Percentiles rank a stretch among this genome's conserved stretches.
Conservation (phyloP, 2,329 filamentous ascomycete genomes). For the Septoria linicola region DNA sequence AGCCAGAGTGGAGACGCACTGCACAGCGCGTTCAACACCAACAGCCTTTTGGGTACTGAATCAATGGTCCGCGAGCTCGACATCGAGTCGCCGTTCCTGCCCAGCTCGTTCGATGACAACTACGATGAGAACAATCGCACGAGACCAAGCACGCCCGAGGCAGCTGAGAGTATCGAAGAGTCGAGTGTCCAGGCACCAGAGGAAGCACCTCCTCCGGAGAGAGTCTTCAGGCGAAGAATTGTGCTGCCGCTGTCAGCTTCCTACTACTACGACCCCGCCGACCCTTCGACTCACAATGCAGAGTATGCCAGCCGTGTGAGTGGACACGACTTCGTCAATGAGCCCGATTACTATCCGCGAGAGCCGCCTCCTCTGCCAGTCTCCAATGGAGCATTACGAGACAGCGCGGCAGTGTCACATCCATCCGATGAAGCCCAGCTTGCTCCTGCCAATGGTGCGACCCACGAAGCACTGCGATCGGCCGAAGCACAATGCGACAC, state of each 20-base stretch:
- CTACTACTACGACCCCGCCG: conserved; percentile 46
- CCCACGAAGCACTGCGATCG: neutral
- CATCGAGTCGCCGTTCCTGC: conserved; percentile 46
- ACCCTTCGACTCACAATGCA: conserved; percentile 47
- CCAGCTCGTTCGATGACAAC: conserved; percentile 39
- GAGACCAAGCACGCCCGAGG: conserved; percentile 30
- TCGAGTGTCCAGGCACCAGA: conserved; percentile 11
- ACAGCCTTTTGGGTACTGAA: conserved; percentile 49
- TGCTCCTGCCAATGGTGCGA: neutral
- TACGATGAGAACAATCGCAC: conserved; percentile 38
- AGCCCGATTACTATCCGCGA: conserved; percentile 26
- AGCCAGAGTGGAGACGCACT: conserved; percentile 1
- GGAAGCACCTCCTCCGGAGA: conserved; percentile 21
- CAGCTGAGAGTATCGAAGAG: neutral
- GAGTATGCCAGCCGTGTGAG: conserved; percentile 50
- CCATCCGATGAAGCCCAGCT: neutral
- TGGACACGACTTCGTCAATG: conserved; percentile 43
- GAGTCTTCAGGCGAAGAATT: conserved; percentile 46
- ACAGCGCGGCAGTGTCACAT: neutral
- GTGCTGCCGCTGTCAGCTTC: conserved; percentile 46
- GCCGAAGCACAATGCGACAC: conserved; percentile 1
- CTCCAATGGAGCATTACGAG: neutral
- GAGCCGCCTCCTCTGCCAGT: conserved; percentile 2
- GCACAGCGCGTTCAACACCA: conserved; percentile 6
- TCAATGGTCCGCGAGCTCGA: conserved; percentile 50